Base-by-base conservation (phyloP, 2,329 filamentous ascomycete species). In the Penicillium sp. region DNA sequence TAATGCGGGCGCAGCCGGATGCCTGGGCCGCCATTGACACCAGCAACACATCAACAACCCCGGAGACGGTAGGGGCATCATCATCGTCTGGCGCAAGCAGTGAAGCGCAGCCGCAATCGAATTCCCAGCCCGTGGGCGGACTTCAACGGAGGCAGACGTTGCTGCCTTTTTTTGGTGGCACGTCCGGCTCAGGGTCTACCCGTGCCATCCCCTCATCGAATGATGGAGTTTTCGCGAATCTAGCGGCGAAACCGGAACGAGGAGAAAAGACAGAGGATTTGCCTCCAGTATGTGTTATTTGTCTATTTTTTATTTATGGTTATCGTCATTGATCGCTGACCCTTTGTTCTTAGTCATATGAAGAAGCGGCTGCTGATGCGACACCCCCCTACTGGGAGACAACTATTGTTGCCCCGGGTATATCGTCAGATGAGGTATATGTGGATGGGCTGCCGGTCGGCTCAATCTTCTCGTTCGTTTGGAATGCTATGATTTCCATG, bases 301-400 rank as follows among this genome's bases (percentile, higher is more conserved):
- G 26, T 26, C 26, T 26, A 26, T 38, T 15, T 8, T 13, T 29
- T 46, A 7, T 19, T 21, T 31, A 23, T 51, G n/a, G 23, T n/a
- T 15, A 19, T 21, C 56, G 19, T 31, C 21, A 9, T 15, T 26
- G n/a, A 26, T 45, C 19, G 19, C 46, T 61, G 69, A 69, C 79
- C 73, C 75, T 51, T 46, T 48, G 53, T 45, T 38, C 63, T 17
- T 71, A 97, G 92, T 93, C 94, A 41, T 99, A 99, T 77, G 95
- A 99, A 84, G 94, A 98, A 87, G 95, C 95, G 17, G 95, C 95
- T 3, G 94, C 94, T 47, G 95, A 99, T 77, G 91, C 93, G 26
- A 95, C 95, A 52, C 95, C 95, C 1, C 95, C 95, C 0, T 99
- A 99, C 79, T 99, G 95, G 95, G 95, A 99, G 82, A 99, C 95